A percentile compares a stretch with the other conserved stretches of the same genome.
These are phyloP conservation scores for Leavenworthia alabamica DNA, from an alignment of 345 rosid species.

Conservation along the genomic window DNA sequence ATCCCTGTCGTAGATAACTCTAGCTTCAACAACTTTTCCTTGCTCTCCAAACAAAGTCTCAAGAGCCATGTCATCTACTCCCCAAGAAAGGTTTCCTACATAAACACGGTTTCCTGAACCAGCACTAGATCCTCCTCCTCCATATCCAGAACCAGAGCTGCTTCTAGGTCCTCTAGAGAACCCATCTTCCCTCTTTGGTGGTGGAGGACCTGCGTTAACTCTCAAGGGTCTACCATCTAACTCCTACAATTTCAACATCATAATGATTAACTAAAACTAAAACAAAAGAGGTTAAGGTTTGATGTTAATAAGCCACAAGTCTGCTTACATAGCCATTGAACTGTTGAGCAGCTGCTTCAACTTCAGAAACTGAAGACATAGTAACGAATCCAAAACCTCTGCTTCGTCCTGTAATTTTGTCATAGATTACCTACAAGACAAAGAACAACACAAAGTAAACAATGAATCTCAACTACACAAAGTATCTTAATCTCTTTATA, in stretches of 20 bases:
- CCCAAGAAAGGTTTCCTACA: conserved; percentile 94
- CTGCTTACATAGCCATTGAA: conserved; percentile 85
- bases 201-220: conserved; percentile 86
- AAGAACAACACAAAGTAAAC: no score
- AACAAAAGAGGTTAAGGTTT: not conserved
- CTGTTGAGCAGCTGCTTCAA: conserved; percentile 66
- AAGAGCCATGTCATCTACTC: conserved; percentile 78
- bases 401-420: conserved; percentile 89
- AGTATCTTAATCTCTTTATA: no score
- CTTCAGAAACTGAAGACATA: conserved; percentile 71
- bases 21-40: conserved; percentile 85
- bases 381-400: conserved; percentile 98
- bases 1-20: conserved; percentile 86
- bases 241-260: conserved; percentile 44
- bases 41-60: conserved; percentile 78
- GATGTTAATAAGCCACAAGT: not conserved
- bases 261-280: not conserved
- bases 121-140: conserved; percentile 21
- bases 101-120: conserved; percentile 54
- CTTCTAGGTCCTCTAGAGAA: conserved; percentile 40
- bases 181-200: conserved; percentile 50
- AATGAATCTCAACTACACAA: not conserved
- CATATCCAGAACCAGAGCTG: conserved; percentile 29
- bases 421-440: conserved; percentile 75
- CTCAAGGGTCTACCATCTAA: conserved; percentile 81